Percentiles rank a stretch among this genome's conserved stretches.
These are phyloP conservation scores for Myrmaecium sp. DNA, from an alignment of 2,329 filamentous ascomycete species.

Conservation along the genomic window DNA sequence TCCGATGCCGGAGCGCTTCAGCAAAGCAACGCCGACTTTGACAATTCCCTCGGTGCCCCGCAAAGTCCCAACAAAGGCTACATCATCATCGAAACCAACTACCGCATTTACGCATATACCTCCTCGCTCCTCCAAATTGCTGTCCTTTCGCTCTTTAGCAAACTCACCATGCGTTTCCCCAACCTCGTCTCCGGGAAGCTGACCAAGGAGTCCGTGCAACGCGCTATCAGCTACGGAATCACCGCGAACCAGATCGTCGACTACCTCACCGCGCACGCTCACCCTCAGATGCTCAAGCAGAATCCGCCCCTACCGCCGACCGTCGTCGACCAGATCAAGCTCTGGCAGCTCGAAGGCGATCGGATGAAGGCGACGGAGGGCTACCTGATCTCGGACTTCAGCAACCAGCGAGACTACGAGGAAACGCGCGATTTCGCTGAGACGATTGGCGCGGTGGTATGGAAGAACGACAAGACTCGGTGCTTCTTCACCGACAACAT, in stretches of 20 bases:
- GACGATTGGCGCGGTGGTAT: constrained; percentile 77
- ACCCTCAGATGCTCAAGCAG: constrained; percentile 75
- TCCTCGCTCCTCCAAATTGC: constrained; percentile 86
- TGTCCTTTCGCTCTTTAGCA: constrained; percentile 77
- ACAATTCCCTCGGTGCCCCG: constrained; percentile 40
- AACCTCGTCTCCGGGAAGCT: constrained; percentile 89
- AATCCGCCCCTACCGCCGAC: constrained; percentile 77
- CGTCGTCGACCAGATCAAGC: constrained; percentile 88
- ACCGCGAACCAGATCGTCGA: constrained; percentile 89
- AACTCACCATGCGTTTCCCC: constrained; percentile 76
- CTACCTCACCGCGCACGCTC: constrained; percentile 81
- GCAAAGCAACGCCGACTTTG: constrained; percentile 50
- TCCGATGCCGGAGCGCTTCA: constrained; percentile 56
- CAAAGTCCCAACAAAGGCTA: constrained; percentile 45
- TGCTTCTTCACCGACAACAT: constrained; percentile 87
- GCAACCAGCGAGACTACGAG: constrained; percentile 50
- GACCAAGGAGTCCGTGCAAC: constrained; percentile 72
- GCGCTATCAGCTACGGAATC: constrained; percentile 79
- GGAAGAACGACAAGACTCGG: constrained; percentile 62
- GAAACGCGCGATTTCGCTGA: constrained; percentile 61
- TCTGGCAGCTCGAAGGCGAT: constrained; percentile 97
- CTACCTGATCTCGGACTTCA: constrained; percentile 82
- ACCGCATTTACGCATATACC: constrained; percentile 93
- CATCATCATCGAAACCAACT: constrained; percentile 96
- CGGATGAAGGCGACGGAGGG: constrained; percentile 72